phyloP scores from a whole-genome alignment of 805 yeast genomes.

The Schwanniomyces occidentalis region DNA sequence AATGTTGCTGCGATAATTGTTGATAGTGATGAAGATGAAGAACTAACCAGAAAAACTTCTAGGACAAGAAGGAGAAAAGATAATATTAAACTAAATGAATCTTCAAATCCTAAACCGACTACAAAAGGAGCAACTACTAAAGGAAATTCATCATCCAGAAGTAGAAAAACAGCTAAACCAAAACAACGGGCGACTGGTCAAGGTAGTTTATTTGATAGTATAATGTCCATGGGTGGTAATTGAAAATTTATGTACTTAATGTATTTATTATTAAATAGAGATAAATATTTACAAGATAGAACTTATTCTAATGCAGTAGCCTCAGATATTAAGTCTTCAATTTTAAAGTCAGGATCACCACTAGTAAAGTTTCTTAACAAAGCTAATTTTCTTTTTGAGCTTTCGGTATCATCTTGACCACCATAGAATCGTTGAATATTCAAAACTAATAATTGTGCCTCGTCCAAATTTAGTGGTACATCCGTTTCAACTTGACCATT shows the following conservation, averaged over 20 bases:
- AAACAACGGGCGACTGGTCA: conserved; percentile 6
- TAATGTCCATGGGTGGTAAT: conserved; percentile 8
- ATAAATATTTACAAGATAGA: conserved; percentile 4
- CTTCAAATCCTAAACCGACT: neutral
- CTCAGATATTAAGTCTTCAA: conserved; percentile 67
- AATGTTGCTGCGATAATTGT: neutral
- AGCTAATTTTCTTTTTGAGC: conserved; percentile 48
- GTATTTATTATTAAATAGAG: no score
- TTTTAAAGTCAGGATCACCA: conserved; percentile 65
- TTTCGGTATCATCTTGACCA: conserved; percentile 48
- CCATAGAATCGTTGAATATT: conserved; percentile 85
- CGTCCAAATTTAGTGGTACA: conserved; percentile 62
- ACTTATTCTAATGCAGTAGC: conserved; percentile 66
- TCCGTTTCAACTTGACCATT: conserved; percentile 81
- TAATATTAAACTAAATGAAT: neutral
- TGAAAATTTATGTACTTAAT: no score
- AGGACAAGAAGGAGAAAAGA: neutral
- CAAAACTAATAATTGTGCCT: conserved; percentile 74
- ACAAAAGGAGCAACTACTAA: conserved; percentile 4
- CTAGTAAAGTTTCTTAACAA: conserved; percentile 67
- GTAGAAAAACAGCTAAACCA: neutral
- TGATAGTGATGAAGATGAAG: conserved; percentile 5
- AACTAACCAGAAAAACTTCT: neutral
- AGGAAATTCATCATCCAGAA: conserved; percentile 3
- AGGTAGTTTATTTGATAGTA: conserved; percentile 8